Percentiles rank a stretch among this genome's conserved stretches.
These are phyloP conservation scores for Oryza nivara DNA, from an alignment of 176 grass and related monocot species.

Conservation along the genomic window DNA sequence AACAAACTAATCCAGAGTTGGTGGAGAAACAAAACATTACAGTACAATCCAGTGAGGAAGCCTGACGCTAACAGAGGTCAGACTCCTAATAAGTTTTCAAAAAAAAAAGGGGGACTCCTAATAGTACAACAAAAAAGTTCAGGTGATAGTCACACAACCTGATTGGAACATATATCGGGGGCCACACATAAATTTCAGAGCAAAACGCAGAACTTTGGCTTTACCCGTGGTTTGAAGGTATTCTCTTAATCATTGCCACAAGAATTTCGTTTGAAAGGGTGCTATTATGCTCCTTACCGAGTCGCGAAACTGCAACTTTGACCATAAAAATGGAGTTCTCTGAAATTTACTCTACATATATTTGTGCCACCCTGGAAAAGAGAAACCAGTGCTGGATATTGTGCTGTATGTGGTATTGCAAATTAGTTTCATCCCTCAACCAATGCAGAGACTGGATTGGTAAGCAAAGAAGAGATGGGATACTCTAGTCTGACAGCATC, in stretches of 20 bases:
- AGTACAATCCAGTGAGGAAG: not conserved
- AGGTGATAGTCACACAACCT: not conserved
- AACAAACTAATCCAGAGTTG: too few species aligned
- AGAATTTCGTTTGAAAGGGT: not conserved
- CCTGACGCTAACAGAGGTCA: too few species aligned
- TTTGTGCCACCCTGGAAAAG: not conserved
- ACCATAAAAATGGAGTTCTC: not conserved
- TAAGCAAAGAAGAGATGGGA: not conserved
- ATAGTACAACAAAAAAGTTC: not conserved
- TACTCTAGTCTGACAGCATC: slow-evolving; percentile 49
- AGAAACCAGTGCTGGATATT: not conserved
- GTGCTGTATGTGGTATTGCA: not conserved
- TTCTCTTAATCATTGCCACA: not conserved
- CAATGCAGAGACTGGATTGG: not conserved
- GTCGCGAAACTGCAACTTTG: not conserved
- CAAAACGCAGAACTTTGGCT: not conserved
- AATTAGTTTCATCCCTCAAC: not conserved
- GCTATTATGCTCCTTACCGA: not conserved
- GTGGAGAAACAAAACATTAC: too few species aligned
- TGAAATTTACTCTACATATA: not conserved
- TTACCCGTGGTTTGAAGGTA: not conserved
- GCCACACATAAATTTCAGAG: not conserved
- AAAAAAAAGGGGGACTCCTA: too few species aligned
- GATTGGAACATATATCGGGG: not conserved
- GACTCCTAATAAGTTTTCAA: too few species aligned